These are phyloP conservation scores for Microcyclosporella mali DNA, from an alignment of 2,329 filamentous ascomycete species.

Conservation along the genomic window DNA sequence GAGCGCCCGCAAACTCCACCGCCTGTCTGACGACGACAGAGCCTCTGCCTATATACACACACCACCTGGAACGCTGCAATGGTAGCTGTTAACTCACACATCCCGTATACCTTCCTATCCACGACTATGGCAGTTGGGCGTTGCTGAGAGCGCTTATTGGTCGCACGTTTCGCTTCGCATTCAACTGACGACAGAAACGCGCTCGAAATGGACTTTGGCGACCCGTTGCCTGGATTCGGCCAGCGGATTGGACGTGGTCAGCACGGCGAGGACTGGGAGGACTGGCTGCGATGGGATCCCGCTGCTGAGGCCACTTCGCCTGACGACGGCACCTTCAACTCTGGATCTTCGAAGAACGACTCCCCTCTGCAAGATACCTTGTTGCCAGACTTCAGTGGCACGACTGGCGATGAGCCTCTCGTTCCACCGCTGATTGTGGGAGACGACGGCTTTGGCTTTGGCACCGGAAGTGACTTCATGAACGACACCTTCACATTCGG, in stretches of 20 bases:
- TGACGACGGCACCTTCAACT: slow-evolving; percentile 30
- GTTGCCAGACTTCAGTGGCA: slow-evolving; percentile 21
- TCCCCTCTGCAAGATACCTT: slow-evolving; percentile 30
- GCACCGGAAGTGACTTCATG: slow-evolving; percentile 15
- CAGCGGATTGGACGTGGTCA: slow-evolving; percentile 10
- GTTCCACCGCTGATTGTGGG: slow-evolving; percentile 30
- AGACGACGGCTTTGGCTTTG: slow-evolving; percentile 27
- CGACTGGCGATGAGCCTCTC: slow-evolving; percentile 21
- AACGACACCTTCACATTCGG: slow-evolving; percentile 27
- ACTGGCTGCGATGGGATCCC: slow-evolving; percentile 46
- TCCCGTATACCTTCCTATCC: too few relatives aligned
- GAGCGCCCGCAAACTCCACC: too few relatives aligned
- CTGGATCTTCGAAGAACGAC: slow-evolving; percentile 31
- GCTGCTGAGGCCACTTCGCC: slow-evolving; percentile 31
- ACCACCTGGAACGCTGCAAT: too few relatives aligned
- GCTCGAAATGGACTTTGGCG: too few relatives aligned
- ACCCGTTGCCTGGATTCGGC: slow-evolving; percentile 12
- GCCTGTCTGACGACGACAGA: too few relatives aligned
- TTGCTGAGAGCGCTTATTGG: too few relatives aligned
- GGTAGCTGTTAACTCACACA: too few relatives aligned
- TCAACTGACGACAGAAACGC: too few relatives aligned
- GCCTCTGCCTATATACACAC: too few relatives aligned
- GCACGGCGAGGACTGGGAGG: slow-evolving; percentile 37
- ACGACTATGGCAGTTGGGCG: too few relatives aligned
- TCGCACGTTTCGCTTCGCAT: too few relatives aligned